A percentile compares a stretch with the other conserved stretches of the same genome.
Evolutionary conservation across 768 basidiomycete genomes (phyloP).

Genomic region (Calocybe gangraenosa): DNA sequence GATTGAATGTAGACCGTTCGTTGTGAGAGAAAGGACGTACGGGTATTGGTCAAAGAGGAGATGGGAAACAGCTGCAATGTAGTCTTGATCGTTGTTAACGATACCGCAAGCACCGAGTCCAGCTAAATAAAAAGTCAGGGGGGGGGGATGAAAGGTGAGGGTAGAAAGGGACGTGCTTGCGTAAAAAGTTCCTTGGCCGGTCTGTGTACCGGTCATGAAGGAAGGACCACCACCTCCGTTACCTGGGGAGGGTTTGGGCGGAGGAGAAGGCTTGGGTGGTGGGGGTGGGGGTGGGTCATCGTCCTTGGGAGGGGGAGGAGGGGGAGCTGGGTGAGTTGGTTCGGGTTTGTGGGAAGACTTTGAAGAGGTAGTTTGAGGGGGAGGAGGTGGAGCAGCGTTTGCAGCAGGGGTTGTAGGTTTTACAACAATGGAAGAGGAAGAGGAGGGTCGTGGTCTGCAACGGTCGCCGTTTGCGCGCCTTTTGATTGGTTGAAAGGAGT

Average conservation of each 20-base stretch:
- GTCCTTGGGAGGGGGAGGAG: constrained; percentile 9
- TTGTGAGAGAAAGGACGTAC: constrained; percentile 31
- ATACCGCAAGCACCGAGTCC: constrained; percentile 66
- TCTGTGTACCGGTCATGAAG: constrained; percentile 44
- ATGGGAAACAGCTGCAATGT: constrained; percentile 57
- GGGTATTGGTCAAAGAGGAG: constrained; percentile 56
- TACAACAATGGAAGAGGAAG: constrained; percentile 15
- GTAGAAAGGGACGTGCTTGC: constrained; percentile 27
- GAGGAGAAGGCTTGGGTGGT: constrained; percentile 11
- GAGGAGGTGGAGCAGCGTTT: constrained; percentile 18
- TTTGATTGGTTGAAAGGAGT: constrained; percentile 17
- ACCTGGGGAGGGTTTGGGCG: background rate
- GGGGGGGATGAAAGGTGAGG: background rate
- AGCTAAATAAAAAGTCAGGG: constrained; percentile 25
- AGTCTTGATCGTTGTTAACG: constrained; percentile 44
- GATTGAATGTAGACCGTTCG: background rate
- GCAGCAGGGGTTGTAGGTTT: constrained; percentile 9
- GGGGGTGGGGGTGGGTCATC: constrained; percentile 12
- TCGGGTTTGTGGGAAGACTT: constrained; percentile 17
- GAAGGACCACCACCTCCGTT: constrained; percentile 23
- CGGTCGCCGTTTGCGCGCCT: constrained; percentile 30
- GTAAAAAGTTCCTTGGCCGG: constrained; percentile 58
- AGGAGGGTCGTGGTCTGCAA: constrained; percentile 31
- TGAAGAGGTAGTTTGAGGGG: constrained; percentile 18
- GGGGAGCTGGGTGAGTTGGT: constrained; percentile 12